Evolutionary conservation across 306 rosid genomes (phyloP).

Genomic region (Dalbergia oliveri): DNA sequence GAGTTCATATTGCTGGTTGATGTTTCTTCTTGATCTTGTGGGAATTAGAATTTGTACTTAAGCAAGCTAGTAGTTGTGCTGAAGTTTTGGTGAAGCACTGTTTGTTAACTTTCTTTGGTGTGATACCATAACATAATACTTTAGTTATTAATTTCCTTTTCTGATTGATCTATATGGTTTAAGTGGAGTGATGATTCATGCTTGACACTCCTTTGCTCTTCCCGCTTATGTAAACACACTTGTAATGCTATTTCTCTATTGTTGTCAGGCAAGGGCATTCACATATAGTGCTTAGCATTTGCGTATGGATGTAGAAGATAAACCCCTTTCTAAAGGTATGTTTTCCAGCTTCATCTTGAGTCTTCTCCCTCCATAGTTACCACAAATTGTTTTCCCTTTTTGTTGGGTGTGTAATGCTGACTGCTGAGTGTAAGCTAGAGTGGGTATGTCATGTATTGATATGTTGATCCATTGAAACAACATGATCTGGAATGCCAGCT

Average conservation of each 20-base stretch:
- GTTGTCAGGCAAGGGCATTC: constrained; percentile 55
- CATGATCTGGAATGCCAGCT: constrained; percentile 10
- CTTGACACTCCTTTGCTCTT: constrained; percentile 19
- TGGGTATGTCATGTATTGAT: constrained; percentile 20
- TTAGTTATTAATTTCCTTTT: constrained; percentile 11
- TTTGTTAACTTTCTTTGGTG: constrained; percentile 35
- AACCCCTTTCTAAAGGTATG: constrained; percentile 70
- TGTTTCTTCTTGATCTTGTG: constrained; percentile 20
- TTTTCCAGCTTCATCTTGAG: constrained; percentile 40
- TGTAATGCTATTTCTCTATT: constrained; percentile 28
- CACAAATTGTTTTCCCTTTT: not conserved
- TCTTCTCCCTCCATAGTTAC: constrained; percentile 25
- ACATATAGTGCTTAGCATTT: constrained; percentile 36
- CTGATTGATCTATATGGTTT: not conserved
- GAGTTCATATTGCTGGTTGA: constrained; percentile 20
- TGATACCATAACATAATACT: not conserved
- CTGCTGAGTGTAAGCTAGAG: not conserved
- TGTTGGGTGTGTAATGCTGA: constrained; percentile 31
- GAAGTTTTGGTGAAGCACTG: constrained; percentile 12
- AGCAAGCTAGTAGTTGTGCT: constrained; percentile 16
- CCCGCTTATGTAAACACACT: not conserved
- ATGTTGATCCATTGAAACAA: not conserved
- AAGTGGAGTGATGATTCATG: constrained; percentile 9
- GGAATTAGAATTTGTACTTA: constrained; percentile 7
- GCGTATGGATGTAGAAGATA: constrained; percentile 76